Percentiles rank a stretch among this genome's conserved stretches.
These are phyloP conservation scores for Cladosporium cucumerinum DNA, from an alignment of 2,329 filamentous ascomycete genomes.

Conservation along the genomic window DNA sequence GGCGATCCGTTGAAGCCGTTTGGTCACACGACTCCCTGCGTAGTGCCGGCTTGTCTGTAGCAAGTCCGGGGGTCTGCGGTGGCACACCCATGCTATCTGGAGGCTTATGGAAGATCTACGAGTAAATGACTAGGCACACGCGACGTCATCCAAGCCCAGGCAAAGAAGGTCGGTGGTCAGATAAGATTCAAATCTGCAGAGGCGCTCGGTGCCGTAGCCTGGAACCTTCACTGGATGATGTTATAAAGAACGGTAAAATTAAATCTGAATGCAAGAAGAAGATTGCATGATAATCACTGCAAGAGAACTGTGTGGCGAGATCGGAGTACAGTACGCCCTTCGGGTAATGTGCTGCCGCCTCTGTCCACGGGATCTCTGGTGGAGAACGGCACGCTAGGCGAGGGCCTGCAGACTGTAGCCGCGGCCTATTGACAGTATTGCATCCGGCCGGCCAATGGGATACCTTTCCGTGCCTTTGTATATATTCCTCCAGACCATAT, in stretches of 20 bases:
- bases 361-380: constrained; percentile 6
- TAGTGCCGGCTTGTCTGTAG: background rate
- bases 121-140: background rate
- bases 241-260: background rate
- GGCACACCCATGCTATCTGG: constrained; percentile 2
- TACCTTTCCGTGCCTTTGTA: background rate
- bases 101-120: background rate
- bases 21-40: background rate
- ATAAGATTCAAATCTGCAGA: background rate
- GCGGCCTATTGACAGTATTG: background rate
- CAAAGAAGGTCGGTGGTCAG: background rate
- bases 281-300: background rate
- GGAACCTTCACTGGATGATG: background rate
- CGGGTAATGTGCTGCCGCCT: background rate
- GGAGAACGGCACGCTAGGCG: constrained; percentile 8
- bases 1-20: background rate
- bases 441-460: background rate
- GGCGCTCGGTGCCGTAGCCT: background rate
- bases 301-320: background rate
- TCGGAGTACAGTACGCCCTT: background rate
- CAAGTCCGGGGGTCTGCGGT: background rate
- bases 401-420: constrained; percentile 6
- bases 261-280: background rate
- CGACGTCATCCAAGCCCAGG: background rate
- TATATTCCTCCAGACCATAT: background rate